phyloP scores from a whole-genome alignment of 2,329 filamentous ascomycete species.

The Nemania abortiva region DNA sequence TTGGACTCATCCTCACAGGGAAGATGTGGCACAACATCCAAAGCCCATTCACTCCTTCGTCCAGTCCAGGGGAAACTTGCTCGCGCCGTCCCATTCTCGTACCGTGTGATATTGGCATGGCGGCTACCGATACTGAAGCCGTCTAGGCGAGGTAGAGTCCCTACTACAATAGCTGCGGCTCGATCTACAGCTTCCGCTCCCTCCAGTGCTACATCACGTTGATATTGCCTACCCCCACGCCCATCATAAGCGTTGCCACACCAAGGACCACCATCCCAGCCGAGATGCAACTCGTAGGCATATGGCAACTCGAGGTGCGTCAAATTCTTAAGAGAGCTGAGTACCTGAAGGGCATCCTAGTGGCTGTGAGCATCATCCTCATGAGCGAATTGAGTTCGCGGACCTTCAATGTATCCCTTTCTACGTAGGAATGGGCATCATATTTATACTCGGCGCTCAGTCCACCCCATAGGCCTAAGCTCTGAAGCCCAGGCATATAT shows the following conservation, averaged over 20 bases:
- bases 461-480: conserved; percentile 19
- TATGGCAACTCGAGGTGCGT: conserved; percentile 30
- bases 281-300: conserved; percentile 5
- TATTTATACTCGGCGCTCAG: background rate
- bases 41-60: conserved; percentile 25
- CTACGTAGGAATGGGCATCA: too few species aligned
- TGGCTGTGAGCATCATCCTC: conserved; percentile 1
- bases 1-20: background rate
- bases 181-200: conserved; percentile 14
- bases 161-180: conserved; percentile 12
- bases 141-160: conserved; percentile 21
- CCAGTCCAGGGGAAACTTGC: conserved; percentile 32
- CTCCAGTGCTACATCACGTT: background rate
- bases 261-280: conserved; percentile 14
- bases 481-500: conserved; percentile 13
- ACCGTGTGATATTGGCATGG: conserved; percentile 20
- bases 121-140: conserved; percentile 17
- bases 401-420: conserved; percentile 4
- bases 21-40: conserved; percentile 5
- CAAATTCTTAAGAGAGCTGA: conserved; percentile 23
- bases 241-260: conserved; percentile 30
- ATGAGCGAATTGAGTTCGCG: background rate
- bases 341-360: conserved; percentile 17
- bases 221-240: background rate
- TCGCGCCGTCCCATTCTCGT: conserved; percentile 27